Conservation (phyloP, 345 rosid genomes). For the Lumnitzera racemosa region DNA sequence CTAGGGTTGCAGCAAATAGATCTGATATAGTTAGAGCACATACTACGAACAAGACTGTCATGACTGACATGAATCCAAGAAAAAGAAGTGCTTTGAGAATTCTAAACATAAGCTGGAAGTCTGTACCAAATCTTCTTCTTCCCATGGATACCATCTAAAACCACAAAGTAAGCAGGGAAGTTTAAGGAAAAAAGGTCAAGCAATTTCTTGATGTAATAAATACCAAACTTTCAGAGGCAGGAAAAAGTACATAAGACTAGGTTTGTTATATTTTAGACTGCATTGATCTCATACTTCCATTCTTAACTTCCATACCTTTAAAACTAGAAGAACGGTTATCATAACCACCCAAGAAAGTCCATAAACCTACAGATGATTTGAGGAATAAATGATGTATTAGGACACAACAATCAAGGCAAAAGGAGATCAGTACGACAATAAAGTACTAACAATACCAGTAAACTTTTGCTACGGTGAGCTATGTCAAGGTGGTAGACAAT, state of each 20-base stretch:
- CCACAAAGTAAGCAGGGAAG: not conserved
- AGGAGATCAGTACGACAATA: not conserved
- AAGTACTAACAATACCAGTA: constrained; percentile 40
- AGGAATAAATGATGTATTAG: not conserved
- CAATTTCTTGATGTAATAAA: too few species aligned
- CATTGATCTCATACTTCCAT: too few species aligned
- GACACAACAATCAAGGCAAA: not conserved
- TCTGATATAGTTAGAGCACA: constrained; percentile 59
- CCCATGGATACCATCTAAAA: constrained; percentile 80
- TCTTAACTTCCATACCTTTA: constrained; percentile 51
- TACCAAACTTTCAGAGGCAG: too few species aligned
- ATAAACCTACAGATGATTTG: constrained; percentile 50
- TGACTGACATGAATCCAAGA: constrained; percentile 76
- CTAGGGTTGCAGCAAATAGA: constrained; percentile 63
- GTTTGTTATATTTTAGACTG: too few species aligned
- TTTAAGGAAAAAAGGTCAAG: not conserved
- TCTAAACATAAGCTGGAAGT: constrained; percentile 87
- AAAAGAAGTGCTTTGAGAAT: constrained; percentile 92
- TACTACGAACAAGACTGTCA: constrained; percentile 75
- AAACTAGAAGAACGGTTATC: constrained; percentile 49
- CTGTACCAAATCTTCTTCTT: constrained; percentile 63
- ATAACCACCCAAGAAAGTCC: constrained; percentile 83
- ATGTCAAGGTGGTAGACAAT: constrained; percentile 95
- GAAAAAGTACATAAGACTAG: too few species aligned
- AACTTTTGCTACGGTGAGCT: constrained; percentile 46